These are phyloP conservation scores for Bruguiera hainesii DNA, from an alignment of 441 rosid genomes.

Conservation along the genomic window DNA sequence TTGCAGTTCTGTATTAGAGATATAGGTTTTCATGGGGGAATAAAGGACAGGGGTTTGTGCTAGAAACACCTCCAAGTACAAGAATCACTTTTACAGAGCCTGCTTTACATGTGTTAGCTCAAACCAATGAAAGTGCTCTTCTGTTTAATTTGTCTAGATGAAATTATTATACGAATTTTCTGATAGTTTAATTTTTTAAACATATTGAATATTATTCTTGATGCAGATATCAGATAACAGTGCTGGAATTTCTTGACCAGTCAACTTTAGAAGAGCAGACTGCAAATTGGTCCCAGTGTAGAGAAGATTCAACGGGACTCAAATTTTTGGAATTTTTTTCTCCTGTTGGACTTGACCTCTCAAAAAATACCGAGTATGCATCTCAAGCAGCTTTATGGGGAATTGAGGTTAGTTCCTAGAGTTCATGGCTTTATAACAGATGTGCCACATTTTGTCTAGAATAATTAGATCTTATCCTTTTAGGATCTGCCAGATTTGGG, in stretches of 20 bases:
- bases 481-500: conserved; percentile 95
- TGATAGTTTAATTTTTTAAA: not conserved
- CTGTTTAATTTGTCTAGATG: not conserved
- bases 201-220: conserved; percentile 19
- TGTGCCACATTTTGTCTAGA: conserved; percentile 23
- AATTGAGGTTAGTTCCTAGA: conserved; percentile 58
- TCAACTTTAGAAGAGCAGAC: conserved; percentile 46
- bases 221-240: conserved; percentile 78
- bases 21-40: too few species aligned
- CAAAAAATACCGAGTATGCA: conserved; percentile 61
- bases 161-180: not conserved
- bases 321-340: conserved; percentile 69
- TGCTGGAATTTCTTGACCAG: conserved; percentile 72
- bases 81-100: too few species aligned
- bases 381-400: conserved; percentile 96
- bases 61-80: too few species aligned
- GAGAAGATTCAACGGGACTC: conserved; percentile 46
- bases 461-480: conserved; percentile 48
- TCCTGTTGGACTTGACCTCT: conserved; percentile 74
- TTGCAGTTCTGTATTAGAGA: too few species aligned
- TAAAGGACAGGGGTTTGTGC: too few species aligned
- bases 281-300: conserved; percentile 33
- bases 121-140: not conserved
- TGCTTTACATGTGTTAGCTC: too few species aligned
- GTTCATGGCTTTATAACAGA: conserved; percentile 12